Evolutionary conservation across 116 monocot species (phyloP).

Genomic region (Posidonia oceanica): DNA sequence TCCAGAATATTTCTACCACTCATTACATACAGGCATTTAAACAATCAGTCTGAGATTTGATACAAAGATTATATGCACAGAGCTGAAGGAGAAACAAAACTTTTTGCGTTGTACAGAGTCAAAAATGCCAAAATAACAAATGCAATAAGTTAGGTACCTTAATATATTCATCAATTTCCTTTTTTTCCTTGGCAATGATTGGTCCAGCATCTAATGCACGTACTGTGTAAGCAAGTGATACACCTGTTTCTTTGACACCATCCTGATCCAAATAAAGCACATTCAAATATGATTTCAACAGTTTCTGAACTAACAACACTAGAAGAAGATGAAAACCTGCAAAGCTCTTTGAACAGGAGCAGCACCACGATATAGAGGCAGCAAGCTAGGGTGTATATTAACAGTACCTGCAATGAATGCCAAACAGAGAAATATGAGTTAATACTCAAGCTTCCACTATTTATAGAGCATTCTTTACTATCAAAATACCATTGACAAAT

Average conservation of each 20-base stretch:
- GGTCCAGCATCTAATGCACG: constrained; percentile 92
- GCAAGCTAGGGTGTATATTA: constrained; percentile 96
- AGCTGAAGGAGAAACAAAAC: neutral
- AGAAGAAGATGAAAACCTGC: constrained; percentile 38
- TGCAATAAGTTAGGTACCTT: constrained; percentile 32
- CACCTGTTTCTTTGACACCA: constrained; percentile 87
- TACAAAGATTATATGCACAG: no score
- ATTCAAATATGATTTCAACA: neutral
- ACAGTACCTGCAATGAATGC: constrained; percentile 49
- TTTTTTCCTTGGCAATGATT: constrained; percentile 58
- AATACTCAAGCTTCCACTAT: neutral
- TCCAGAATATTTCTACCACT: no score
- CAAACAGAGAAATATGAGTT: neutral
- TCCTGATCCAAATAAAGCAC: constrained; percentile 36
- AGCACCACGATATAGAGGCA: constrained; percentile 95
- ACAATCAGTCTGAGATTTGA: no score
- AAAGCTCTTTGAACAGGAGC: constrained; percentile 98
- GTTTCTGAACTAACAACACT: neutral
- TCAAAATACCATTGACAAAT: no score
- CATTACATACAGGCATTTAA: no score
- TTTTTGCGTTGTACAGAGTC: neutral
- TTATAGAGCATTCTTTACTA: no score
- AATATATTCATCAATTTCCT: constrained; percentile 60
- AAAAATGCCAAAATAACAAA: neutral
- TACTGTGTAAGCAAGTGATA: constrained; percentile 83